Percentiles rank a stretch among this genome's conserved stretches.
phyloP scores from a whole-genome alignment of 1,284 basidiomycete genomes.

The Retiboletus fuscus region DNA sequence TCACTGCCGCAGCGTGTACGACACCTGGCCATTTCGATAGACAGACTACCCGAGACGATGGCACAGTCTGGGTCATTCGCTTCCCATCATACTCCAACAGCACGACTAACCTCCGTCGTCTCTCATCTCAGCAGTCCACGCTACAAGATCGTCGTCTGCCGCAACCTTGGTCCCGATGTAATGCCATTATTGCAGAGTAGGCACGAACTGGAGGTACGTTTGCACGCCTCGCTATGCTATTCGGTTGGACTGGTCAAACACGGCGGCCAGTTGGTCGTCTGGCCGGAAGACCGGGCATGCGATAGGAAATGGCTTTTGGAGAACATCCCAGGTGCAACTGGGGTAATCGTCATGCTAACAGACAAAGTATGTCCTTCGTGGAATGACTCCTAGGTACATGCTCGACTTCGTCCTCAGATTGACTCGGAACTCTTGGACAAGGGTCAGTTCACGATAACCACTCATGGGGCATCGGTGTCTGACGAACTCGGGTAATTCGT shows the following conservation, averaged over 20 bases:
- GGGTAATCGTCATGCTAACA: conserved; percentile 74
- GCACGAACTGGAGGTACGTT: conserved; percentile 67
- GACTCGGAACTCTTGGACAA: conserved; percentile 79
- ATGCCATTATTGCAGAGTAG: conserved; percentile 70
- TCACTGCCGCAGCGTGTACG: neutral
- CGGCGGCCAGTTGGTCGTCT: conserved; percentile 68
- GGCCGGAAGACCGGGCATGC: conserved; percentile 75
- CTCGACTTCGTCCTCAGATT: conserved; percentile 58
- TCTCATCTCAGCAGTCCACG: conserved; percentile 49
- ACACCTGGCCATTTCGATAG: conserved; percentile 4
- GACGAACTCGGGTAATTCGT: conserved; percentile 3
- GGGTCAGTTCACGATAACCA: conserved; percentile 54
- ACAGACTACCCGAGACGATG: conserved; percentile 39
- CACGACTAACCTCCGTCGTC: conserved; percentile 52
- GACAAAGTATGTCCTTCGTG: conserved; percentile 67
- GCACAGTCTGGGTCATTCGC: conserved; percentile 45
- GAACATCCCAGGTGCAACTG: conserved; percentile 74
- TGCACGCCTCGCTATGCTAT: neutral
- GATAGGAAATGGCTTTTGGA: conserved; percentile 83
- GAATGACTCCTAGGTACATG: neutral
- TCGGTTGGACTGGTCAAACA: conserved; percentile 9
- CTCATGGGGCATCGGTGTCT: neutral
- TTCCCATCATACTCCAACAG: conserved; percentile 23
- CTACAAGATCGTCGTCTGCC: conserved; percentile 74
- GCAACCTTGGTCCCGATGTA: conserved; percentile 76